These are phyloP conservation scores for Dryas drummondii DNA, from an alignment of 306 rosid species.

Conservation along the genomic window DNA sequence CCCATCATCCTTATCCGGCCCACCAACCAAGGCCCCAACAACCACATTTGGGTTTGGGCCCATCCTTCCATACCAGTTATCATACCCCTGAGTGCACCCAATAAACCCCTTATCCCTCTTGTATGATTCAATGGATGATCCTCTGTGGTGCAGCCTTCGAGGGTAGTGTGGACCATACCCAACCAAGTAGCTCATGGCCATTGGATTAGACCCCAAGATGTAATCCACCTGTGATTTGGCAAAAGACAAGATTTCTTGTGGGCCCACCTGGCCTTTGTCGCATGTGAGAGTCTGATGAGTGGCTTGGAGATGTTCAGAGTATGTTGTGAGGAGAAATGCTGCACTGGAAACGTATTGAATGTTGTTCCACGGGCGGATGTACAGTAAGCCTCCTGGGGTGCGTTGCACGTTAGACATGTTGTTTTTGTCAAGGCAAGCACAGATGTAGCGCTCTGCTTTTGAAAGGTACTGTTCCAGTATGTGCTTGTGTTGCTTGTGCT, in stretches of 20 bases:
- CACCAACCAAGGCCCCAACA: constrained; percentile 77
- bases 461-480: constrained; percentile 51
- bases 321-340: constrained; percentile 59
- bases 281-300: constrained; percentile 48
- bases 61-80: constrained; percentile 51
- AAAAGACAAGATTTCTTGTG: constrained; percentile 42
- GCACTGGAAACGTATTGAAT: constrained; percentile 71
- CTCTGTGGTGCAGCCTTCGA: constrained; percentile 67
- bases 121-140: constrained; percentile 69
- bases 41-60: constrained; percentile 61
- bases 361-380: constrained; percentile 80
- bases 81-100: constrained; percentile 81
- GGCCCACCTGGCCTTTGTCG: constrained; percentile 30
- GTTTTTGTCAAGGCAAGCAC: constrained; percentile 64
- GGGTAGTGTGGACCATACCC: constrained; percentile 61
- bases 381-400: constrained; percentile 81
- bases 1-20: constrained; percentile 55
- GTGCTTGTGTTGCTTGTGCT: constrained; percentile 41
- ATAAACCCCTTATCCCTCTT: constrained; percentile 51
- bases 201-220: constrained; percentile 77
- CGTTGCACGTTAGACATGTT: constrained; percentile 49
- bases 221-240: constrained; percentile 78
- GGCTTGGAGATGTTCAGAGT: constrained; percentile 54
- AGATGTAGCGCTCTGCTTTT: constrained; percentile 61
- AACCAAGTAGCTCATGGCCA: constrained; percentile 61